These are phyloP conservation scores for Prunus yedoensis DNA, from an alignment of 331 rosid genomes.

Conservation along the genomic window DNA sequence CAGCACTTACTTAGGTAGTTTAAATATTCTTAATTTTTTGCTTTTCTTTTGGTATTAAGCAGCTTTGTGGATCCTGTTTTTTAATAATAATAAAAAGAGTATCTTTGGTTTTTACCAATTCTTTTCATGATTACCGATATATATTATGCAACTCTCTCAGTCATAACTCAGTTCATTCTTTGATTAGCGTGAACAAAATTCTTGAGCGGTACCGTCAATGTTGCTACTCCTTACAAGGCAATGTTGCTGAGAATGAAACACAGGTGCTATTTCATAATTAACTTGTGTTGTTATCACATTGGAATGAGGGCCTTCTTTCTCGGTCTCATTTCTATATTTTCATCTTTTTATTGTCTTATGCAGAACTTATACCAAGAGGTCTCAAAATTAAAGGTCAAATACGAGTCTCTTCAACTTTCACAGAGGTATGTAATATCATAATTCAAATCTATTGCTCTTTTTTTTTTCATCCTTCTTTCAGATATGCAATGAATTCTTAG, in stretches of 20 bases:
- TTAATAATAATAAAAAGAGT: no score
- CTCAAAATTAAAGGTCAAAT: slow-evolving; percentile 29
- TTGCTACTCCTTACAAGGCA: slow-evolving; percentile 29
- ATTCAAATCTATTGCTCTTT: not conserved
- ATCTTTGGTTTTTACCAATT: no score
- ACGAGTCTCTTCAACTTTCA: slow-evolving; percentile 44
- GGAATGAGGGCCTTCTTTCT: not conserved
- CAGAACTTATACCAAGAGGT: slow-evolving; percentile 34
- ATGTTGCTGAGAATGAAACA: slow-evolving; percentile 24
- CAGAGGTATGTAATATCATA: slow-evolving; percentile 28
- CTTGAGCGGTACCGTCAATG: slow-evolving; percentile 38
- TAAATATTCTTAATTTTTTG: no score
- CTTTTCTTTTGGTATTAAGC: no score
- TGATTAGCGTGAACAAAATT: slow-evolving; percentile 33
- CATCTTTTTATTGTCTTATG: not conserved
- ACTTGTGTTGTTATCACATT: not conserved
- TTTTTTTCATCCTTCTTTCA: not conserved
- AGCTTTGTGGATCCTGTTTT: no score
- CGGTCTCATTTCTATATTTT: not conserved
- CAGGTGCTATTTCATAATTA: slow-evolving; percentile 27
- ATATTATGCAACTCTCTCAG: not conserved
- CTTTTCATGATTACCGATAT: not conserved
- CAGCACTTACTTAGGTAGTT: no score
- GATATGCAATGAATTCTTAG: not conserved
- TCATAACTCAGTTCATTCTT: not conserved